These are phyloP conservation scores for Leccinum aurantiacum DNA, from an alignment of 768 basidiomycete genomes.

Conservation along the genomic window DNA sequence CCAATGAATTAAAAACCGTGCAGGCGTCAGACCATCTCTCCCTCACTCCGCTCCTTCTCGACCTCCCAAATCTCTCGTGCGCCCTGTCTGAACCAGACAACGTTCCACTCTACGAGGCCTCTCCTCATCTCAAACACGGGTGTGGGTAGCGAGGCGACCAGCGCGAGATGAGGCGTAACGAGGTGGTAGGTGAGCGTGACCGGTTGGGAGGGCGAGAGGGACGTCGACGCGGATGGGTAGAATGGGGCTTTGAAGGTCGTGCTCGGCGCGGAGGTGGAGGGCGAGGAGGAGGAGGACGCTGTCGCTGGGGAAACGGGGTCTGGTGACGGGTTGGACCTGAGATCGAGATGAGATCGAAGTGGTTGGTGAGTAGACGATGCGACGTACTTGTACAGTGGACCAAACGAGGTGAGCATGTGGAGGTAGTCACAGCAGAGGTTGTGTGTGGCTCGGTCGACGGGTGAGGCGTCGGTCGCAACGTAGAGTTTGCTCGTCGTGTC, in stretches of 20 bases:
- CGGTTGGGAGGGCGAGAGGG: conserved; percentile 53
- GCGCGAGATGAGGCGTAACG: conserved; percentile 68
- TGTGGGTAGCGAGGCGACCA: conserved; percentile 73
- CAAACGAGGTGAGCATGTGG: conserved; percentile 82
- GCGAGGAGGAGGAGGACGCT: background rate
- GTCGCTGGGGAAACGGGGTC: conserved; percentile 2
- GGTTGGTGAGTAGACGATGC: background rate
- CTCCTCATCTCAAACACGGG: conserved; percentile 69
- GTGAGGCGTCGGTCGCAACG: conserved; percentile 91
- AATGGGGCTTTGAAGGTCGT: conserved; percentile 45
- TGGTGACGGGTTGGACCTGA: conserved; percentile 23
- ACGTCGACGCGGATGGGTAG: conserved; percentile 69
- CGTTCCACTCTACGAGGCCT: conserved; percentile 83
- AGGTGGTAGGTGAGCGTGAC: conserved; percentile 85
- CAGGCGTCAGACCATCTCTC: conserved; percentile 13
- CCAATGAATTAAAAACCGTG: background rate
- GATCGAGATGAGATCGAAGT: background rate
- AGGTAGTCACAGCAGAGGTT: conserved; percentile 91
- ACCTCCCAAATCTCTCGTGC: conserved; percentile 80
- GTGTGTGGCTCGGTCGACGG: conserved; percentile 85
- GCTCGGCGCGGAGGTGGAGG: conserved; percentile 9
- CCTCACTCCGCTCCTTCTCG: conserved; percentile 52
- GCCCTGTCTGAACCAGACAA: conserved; percentile 81
- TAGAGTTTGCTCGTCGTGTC: conserved; percentile 83
- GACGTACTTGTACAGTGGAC: conserved; percentile 77